These are phyloP conservation scores for Phialophora expanda DNA, from an alignment of 2,329 filamentous ascomycete species.

Conservation along the genomic window DNA sequence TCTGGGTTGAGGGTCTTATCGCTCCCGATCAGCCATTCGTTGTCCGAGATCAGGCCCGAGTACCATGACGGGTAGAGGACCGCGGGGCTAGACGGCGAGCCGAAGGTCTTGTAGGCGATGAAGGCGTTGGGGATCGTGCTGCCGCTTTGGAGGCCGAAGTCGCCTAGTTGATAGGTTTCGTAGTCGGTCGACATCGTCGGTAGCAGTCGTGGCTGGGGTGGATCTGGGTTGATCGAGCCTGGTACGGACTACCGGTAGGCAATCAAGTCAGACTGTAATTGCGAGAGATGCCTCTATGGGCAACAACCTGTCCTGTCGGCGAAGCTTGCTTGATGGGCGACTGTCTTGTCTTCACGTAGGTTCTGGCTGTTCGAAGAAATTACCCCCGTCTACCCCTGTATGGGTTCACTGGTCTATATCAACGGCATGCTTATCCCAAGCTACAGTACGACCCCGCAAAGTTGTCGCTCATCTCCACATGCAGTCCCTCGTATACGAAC, in stretches of 20 bases:
- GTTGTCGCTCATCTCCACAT: neutral
- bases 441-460: constrained; percentile 8
- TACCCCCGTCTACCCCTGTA: neutral
- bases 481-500: neutral
- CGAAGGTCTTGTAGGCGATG: constrained; percentile 79
- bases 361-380: neutral
- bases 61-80: constrained; percentile 82
- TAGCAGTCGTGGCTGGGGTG: no score
- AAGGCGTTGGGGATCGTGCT: constrained; percentile 66
- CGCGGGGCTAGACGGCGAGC: constrained; percentile 64
- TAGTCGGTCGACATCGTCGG: constrained; percentile 45
- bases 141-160: constrained; percentile 71
- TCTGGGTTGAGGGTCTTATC: constrained; percentile 68
- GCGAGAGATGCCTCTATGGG: no score
- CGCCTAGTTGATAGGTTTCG: constrained; percentile 64
- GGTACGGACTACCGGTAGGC: no score
- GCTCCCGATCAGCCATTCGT: constrained; percentile 74
- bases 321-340: no score
- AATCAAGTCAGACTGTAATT: no score
- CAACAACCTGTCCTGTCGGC: no score
- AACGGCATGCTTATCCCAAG: neutral
- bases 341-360: no score
- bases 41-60: constrained; percentile 70
- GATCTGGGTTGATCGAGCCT: neutral
- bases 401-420: neutral